Base-by-base conservation (phyloP, 1,284 basidiomycete genomes). In the Rhodotorula mucilaginosa region DNA sequence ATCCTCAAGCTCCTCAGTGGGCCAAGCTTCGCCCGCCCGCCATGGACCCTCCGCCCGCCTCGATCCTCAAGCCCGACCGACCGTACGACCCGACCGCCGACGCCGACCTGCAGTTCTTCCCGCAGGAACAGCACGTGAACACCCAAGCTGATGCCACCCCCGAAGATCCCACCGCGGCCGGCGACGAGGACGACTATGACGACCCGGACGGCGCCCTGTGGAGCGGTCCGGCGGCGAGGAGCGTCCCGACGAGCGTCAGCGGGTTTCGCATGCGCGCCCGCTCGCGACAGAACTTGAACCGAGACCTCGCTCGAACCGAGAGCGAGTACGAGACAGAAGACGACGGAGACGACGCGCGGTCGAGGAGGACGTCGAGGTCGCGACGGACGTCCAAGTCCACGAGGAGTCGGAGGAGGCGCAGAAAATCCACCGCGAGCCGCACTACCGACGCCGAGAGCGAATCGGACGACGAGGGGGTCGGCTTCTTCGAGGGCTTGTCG, bases 201-300 rank as follows among this genome's bases (percentile, higher is more conserved):
- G 77, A 79, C 61, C 78, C 78, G 18, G 70, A 73, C 46, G 79
- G 79, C 5, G 70, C 72, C 16, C 70, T 79, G 58, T 78, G 73
- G 64, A 69, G 74, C 23, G 79, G 78, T 0, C 78, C 78, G 12
- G 74, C 74, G n/a, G 79, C 76, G 1, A 66, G 68, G 52, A 67
- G 65, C 21, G 74, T 78, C 39, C 78, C 79, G 12, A 79, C 76
- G 23, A 74, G 73, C 48, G 72, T 76, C 7, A 73, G 70, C 16
- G 72, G 69, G 6, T 79, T 78, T 65, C 67, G 78, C 23, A 74
- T 78, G 67, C 67, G 76, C 18, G 72, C 71, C 2, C 44, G 77
- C 39, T 70, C 63, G 44, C 34, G 75, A 12, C 39, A 44, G 39
- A 44, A 44, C 39, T 2, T 44, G 39, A 44, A 44, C 39, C 65